phyloP scores from a whole-genome alignment of 2,329 filamentous ascomycete genomes.

The Fusarium sp. region DNA sequence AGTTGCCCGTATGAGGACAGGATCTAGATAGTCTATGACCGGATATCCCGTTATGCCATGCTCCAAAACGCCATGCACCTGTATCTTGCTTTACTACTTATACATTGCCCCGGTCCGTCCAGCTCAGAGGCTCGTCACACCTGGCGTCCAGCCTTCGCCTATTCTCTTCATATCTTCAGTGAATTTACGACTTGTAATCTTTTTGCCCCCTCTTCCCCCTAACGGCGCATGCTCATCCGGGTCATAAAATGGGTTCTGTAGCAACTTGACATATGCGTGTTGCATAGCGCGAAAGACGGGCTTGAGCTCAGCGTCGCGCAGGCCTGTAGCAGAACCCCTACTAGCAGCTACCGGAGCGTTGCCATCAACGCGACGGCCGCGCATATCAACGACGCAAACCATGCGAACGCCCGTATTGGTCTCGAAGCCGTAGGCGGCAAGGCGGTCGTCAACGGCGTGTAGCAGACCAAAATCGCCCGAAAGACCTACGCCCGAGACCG shows the following conservation, averaged over 20 bases:
- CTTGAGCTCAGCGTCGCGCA: constrained; percentile 89
- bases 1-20: constrained; percentile 24
- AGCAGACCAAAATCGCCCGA: constrained; percentile 91
- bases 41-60: constrained; percentile 42
- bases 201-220: constrained; percentile 65
- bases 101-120: constrained; percentile 50
- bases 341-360: constrained; percentile 34
- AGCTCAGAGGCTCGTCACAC: constrained; percentile 67
- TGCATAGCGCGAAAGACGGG: constrained; percentile 92
- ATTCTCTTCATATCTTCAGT: constrained; percentile 85
- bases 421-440: constrained; percentile 95
- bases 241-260: constrained; percentile 95
- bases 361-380: constrained; percentile 69
- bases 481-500: constrained; percentile 59
- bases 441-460: constrained; percentile 91
- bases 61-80: constrained; percentile 47
- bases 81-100: constrained; percentile 33
- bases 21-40: constrained; percentile 39
- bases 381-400: constrained; percentile 90
- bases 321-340: constrained; percentile 65
- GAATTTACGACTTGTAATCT: constrained; percentile 86
- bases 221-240: constrained; percentile 83
- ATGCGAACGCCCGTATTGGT: constrained; percentile 96
- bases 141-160: constrained; percentile 85
- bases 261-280: constrained; percentile 85